These are phyloP conservation scores for Gleditsia sinensis DNA, from an alignment of 306 rosid species.

Conservation along the genomic window DNA sequence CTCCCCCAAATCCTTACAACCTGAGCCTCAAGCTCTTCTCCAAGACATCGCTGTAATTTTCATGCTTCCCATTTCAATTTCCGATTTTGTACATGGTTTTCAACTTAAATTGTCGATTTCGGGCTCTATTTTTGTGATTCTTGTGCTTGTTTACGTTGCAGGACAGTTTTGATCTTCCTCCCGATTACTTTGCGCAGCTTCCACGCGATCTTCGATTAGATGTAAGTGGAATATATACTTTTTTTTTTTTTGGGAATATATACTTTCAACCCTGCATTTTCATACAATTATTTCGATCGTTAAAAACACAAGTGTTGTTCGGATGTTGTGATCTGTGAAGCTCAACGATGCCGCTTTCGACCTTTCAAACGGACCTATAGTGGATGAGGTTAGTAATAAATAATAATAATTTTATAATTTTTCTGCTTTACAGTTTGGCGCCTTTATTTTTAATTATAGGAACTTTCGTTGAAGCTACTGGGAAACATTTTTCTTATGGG, in stretches of 20 bases:
- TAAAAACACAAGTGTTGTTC: conserved; percentile 1
- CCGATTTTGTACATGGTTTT: neutral
- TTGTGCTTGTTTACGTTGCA: conserved; percentile 29
- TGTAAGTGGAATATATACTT: conserved; percentile 46
- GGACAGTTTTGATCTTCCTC: conserved; percentile 84
- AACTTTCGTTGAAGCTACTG: neutral
- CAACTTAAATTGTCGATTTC: neutral
- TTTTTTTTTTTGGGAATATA: conserved; percentile 7
- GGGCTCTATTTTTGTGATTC: neutral
- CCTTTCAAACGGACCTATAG: conserved; percentile 79
- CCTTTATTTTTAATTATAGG: conserved; percentile 8
- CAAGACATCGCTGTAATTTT: conserved; percentile 62
- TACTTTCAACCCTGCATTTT: neutral
- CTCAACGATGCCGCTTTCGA: conserved; percentile 93
- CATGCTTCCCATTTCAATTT: conserved; percentile 8
- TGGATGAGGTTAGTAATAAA: conserved; percentile 70
- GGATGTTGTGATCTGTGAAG: conserved; percentile 49
- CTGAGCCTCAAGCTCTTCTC: conserved; percentile 59
- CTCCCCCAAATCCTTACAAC: conserved; percentile 61
- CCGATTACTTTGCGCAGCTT: conserved; percentile 73
- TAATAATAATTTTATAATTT: too few relatives aligned
- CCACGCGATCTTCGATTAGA: conserved; percentile 90
- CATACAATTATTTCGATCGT: neutral
- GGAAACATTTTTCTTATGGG: conserved; percentile 9
- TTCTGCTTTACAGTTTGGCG: neutral